Evolutionary conservation across 2,329 filamentous ascomycete species (phyloP), one percentile per base, ranked within the genome.

Genomic region (Metarhizium rileyi): DNA sequence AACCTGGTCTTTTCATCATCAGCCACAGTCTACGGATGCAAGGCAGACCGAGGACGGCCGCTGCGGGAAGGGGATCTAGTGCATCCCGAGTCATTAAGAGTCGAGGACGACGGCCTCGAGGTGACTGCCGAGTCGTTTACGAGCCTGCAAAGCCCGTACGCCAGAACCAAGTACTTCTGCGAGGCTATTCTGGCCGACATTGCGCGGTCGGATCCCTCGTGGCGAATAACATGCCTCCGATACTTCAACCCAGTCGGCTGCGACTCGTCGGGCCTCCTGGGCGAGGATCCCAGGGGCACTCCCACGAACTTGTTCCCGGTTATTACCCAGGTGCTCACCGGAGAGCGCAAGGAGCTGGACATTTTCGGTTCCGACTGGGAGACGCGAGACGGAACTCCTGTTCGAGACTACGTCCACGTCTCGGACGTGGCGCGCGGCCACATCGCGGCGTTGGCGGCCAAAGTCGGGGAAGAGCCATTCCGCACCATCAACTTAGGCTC

Each of bases 231-330:
- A 30, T 78, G 79, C 4, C 68, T 85, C 26, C 73, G 81, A 27
- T 85, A 85, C 64, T 85, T 85, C 68, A 85, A 84, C 54, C 82
- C 81, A 1, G 77, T 84, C 48, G 81, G 82, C 7, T 84, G 80
- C 61, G 78, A 85, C 58, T 69, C 77, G 25, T 83, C 79, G 3
- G 82, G 81, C 16, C 66, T 82, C 6, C 68, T 85, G 10, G 78
- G 81, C 18, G 82, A 85, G 65, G 78, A 83, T 60, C 81, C 82
- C 23, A 72, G 76, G 49, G 75, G 76, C 50, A 73, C 70, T 33
- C 78, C 81, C 8, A 81, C 77, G 36, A 85, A 86, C 59, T 70
- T 85, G 35, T 77, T 84, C 53, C 82, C 81, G 0, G 77, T 84
- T 6, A 76, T 85, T 38, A 73, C 79, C 45, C 77, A 79, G 48